Evolutionary conservation across 495 filamentous ascomycete species (phyloP).

Genomic region (Daldinia caldariorum): DNA sequence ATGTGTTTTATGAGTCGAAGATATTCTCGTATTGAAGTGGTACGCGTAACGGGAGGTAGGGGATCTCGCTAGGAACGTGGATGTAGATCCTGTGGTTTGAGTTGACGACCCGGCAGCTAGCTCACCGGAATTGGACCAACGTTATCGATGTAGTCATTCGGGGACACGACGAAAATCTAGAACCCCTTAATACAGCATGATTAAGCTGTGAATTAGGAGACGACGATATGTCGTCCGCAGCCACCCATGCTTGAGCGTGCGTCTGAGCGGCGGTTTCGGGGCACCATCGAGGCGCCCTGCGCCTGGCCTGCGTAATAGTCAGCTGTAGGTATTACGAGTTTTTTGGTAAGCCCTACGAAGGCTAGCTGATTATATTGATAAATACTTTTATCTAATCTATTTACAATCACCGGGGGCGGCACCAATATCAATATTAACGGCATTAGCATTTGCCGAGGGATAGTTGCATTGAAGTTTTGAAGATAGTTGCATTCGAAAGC

Average conservation of each 20-base stretch:
- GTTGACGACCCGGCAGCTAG: conserved; percentile 8
- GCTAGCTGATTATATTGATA: conserved; percentile 28
- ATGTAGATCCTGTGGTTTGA: conserved; percentile 30
- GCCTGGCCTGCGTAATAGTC: conserved; percentile 28
- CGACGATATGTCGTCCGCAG: conserved; percentile 22
- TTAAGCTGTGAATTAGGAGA: conserved; percentile 8
- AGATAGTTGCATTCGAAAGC: conserved; percentile 11
- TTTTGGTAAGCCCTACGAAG: conserved; percentile 24
- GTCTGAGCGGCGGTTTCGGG: conserved; percentile 7
- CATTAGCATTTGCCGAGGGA: conserved; percentile 28
- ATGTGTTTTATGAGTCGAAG: conserved; percentile 12
- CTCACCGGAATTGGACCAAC: conserved; percentile 27
- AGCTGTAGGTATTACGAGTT: conserved; percentile 28
- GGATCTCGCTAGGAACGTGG: conserved; percentile 17
- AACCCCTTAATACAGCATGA: conserved; percentile 15
- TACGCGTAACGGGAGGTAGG: conserved; percentile 29
- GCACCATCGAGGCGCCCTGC: conserved; percentile 20
- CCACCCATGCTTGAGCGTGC: conserved; percentile 2
- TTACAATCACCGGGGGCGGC: conserved; percentile 20
- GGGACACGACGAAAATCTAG: conserved; percentile 15
- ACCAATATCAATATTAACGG: neutral
- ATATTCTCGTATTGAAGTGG: conserved; percentile 29
- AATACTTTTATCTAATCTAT: conserved; percentile 26
- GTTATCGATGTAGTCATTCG: conserved; percentile 5
- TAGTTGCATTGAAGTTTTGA: neutral